Conservation (phyloP, 139 green algal genomes). For the Yamagishiella unicocca region DNA sequence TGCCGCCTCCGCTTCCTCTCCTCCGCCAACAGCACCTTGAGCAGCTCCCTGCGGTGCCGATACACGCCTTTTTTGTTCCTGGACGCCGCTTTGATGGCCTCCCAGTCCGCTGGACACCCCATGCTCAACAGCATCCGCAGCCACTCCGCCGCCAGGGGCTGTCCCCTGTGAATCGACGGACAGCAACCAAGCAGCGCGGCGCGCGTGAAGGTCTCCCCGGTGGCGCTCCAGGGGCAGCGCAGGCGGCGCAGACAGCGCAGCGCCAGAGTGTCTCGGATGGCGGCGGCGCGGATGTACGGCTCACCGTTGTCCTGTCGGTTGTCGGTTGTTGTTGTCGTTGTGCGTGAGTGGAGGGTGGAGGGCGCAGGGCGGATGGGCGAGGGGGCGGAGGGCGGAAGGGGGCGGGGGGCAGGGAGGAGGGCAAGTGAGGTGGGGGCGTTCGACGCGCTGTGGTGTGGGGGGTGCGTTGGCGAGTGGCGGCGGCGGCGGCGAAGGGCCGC, state of each 20-base stretch:
- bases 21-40: background rate
- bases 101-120: conserved; percentile 10
- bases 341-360: background rate
- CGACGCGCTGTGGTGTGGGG: no score
- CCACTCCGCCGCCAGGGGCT: no score
- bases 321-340: background rate
- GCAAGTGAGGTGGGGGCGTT: no score
- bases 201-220: background rate
- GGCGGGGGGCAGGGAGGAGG: no score
- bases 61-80: background rate
- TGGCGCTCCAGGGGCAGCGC: conserved; percentile 18
- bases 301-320: background rate
- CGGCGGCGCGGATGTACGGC: background rate
- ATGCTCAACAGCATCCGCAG: background rate
- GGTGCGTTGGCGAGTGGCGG: no score
- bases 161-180: no score
- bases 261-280: background rate
- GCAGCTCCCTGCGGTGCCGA: background rate
- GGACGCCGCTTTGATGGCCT: background rate
- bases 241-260: conserved; percentile 8
- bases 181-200: background rate
- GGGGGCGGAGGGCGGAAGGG: background rate
- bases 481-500: no score
- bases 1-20: background rate
- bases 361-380: background rate